Percentiles rank a stretch among this genome's conserved stretches.
Conservation (phyloP, 2,329 filamentous ascomycete genomes). For the Aspergillus brunneoviolaceus region DNA sequence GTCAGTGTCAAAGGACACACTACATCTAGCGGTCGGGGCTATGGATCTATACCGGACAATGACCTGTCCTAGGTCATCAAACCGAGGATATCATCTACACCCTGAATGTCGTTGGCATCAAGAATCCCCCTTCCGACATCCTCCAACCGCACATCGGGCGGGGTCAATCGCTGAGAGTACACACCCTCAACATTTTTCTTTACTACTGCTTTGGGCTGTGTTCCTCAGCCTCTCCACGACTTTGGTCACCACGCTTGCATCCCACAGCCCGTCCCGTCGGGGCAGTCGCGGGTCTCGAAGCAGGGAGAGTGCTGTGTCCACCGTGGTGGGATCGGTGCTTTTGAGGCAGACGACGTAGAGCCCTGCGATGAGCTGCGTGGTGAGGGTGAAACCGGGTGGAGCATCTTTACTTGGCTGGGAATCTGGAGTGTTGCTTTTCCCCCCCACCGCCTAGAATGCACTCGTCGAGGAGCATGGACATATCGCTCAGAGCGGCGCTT, state of each 20-base stretch:
- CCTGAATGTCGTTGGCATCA: not conserved
- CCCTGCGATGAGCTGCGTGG: constrained; percentile 23
- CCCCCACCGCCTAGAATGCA: not conserved
- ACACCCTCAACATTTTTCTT: not conserved
- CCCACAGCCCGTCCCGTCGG: constrained; percentile 25
- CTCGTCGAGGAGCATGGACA: constrained; percentile 1
- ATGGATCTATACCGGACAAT: too few relatives aligned
- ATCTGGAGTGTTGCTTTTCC: not conserved
- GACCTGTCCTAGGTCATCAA: too few relatives aligned
- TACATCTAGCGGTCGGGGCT: too few relatives aligned
- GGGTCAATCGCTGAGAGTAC: not conserved
- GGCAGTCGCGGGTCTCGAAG: constrained; percentile 18
- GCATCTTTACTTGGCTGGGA: not conserved
- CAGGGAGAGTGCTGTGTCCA: constrained; percentile 16
- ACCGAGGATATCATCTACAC: too few relatives aligned
- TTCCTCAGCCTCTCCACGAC: not conserved
- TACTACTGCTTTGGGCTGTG: not conserved
- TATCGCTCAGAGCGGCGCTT: not conserved
- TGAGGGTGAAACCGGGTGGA: constrained; percentile 22
- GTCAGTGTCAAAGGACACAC: too few relatives aligned
- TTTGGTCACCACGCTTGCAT: constrained; percentile 13
- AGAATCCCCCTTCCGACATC: not conserved
- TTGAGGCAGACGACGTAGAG: constrained; percentile 28
- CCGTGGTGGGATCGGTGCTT: constrained; percentile 10
- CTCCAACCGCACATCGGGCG: not conserved